Conservation (phyloP, 2,329 filamentous ascomycete species). For the Exophiala oligosperma region DNA sequence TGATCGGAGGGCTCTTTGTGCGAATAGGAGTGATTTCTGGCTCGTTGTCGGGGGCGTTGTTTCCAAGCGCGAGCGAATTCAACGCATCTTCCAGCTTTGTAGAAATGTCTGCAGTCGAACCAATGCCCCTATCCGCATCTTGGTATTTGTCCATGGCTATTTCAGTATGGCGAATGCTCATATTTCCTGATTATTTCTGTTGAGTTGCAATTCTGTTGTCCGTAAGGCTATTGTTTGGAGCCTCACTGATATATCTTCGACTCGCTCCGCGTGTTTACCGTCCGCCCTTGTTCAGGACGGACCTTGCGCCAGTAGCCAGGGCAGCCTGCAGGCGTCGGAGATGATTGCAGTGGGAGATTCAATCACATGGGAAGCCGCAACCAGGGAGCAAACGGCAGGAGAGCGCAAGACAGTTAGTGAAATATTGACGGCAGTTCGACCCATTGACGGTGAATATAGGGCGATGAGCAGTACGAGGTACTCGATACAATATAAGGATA, state of each 20-base stretch:
- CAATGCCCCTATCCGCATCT: background rate
- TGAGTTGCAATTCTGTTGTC: background rate
- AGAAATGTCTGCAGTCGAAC: slow-evolving; percentile 1
- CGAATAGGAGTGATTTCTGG: slow-evolving; percentile 29
- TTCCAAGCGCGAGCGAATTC: slow-evolving; percentile 15
- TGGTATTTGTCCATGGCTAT: slow-evolving; percentile 19
- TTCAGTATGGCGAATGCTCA: slow-evolving; percentile 21
- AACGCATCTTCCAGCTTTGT: slow-evolving; percentile 14
- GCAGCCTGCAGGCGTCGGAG: background rate
- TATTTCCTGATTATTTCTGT: slow-evolving; percentile 2
- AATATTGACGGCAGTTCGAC: slow-evolving; percentile 22
- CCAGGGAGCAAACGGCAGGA: slow-evolving; percentile 9
- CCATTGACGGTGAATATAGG: slow-evolving; percentile 26
- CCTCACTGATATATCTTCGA: background rate
- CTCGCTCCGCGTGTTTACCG: slow-evolving; percentile 40
- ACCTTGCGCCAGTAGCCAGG: slow-evolving; percentile 49
- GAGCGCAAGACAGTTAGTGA: slow-evolving; percentile 6
- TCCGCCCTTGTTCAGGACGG: slow-evolving; percentile 54
- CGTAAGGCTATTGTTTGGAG: background rate
- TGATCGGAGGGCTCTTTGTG: slow-evolving; percentile 23
- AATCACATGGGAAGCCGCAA: slow-evolving; percentile 21
- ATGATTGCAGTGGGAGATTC: slow-evolving; percentile 5
- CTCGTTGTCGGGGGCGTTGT: slow-evolving; percentile 17
- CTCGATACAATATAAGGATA: background rate
- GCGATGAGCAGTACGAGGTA: background rate